These are phyloP conservation scores for Batkoa obscura DNA, from an alignment of 371 early-diverging fungal species.

Conservation along the genomic window DNA sequence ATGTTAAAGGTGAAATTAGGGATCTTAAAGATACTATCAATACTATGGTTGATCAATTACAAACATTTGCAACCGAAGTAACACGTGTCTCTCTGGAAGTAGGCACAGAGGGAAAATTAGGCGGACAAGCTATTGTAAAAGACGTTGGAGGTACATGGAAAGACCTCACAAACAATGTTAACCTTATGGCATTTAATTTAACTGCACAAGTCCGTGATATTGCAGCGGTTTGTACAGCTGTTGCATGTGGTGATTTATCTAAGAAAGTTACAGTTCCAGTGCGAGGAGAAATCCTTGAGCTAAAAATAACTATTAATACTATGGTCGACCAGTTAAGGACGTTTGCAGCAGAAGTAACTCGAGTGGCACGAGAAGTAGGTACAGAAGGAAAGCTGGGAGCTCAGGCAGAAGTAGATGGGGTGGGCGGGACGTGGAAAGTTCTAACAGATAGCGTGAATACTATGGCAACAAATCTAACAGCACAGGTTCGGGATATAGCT, in stretches of 20 bases:
- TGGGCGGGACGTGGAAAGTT: conserved; percentile 36
- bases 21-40: conserved; percentile 29
- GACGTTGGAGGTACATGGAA: conserved; percentile 28
- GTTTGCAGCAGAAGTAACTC: conserved; percentile 37
- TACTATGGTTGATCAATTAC: conserved; percentile 34
- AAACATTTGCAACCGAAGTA: conserved; percentile 42
- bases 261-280: conserved; percentile 27
- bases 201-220: conserved; percentile 33
- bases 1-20: conserved; percentile 25
- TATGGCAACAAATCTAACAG: conserved; percentile 33
- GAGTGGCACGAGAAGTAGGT: conserved; percentile 41
- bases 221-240: conserved; percentile 27
- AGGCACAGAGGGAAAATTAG: conserved; percentile 38
- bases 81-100: conserved; percentile 40
- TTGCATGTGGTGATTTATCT: conserved; percentile 37
- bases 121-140: conserved; percentile 24
- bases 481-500: conserved; percentile 29
- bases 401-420: conserved; percentile 26
- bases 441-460: conserved; percentile 40
- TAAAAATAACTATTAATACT: conserved; percentile 39
- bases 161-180: conserved; percentile 30
- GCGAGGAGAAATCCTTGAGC: conserved; percentile 33
- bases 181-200: conserved; percentile 25
- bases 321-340: conserved; percentile 35
- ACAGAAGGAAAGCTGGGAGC: conserved; percentile 37